Percentiles rank a stretch among this genome's conserved stretches.
These are phyloP conservation scores for Vanrija sp. DNA, from an alignment of 1,284 basidiomycete species.

Conservation along the genomic window DNA sequence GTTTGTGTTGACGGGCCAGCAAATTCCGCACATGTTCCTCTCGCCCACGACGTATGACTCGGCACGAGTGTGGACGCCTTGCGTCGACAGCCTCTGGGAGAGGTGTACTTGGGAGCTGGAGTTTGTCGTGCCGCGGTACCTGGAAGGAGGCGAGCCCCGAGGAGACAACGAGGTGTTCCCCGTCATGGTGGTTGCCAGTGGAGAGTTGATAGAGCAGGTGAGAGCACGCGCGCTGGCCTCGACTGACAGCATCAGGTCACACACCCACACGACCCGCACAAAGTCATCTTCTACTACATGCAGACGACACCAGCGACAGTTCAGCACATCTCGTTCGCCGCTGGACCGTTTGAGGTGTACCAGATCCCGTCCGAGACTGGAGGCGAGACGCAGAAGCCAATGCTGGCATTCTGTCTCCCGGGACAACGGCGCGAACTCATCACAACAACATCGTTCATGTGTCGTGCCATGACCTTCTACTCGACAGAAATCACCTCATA, in stretches of 20 bases:
- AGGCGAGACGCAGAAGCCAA: conserved; percentile 63
- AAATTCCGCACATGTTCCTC: conserved; percentile 88
- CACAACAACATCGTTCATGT: conserved; percentile 68
- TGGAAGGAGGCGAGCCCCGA: conserved; percentile 60
- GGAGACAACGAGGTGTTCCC: conserved; percentile 57
- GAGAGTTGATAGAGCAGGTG: conserved; percentile 89
- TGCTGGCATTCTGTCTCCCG: conserved; percentile 89
- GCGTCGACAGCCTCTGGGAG: conserved; percentile 92
- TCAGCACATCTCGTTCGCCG: conserved; percentile 93
- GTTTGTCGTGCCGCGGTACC: conserved; percentile 82
- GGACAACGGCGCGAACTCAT: conserved; percentile 65
- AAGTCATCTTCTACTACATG: conserved; percentile 90
- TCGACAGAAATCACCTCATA: conserved; percentile 91
- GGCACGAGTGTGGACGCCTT: conserved; percentile 95
- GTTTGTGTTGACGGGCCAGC: conserved; percentile 51
- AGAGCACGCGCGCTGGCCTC: conserved; percentile 25
- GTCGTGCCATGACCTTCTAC: conserved; percentile 88
- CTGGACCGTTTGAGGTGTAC: conserved; percentile 84
- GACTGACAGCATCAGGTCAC: conserved; percentile 59
- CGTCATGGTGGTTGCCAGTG: conserved; percentile 85
- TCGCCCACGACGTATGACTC: conserved; percentile 83
- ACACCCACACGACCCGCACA: conserved; percentile 89
- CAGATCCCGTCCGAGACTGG: conserved; percentile 60
- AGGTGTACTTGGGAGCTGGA: conserved; percentile 98
- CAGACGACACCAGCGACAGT: conserved; percentile 85